A percentile compares a stretch with the other conserved stretches of the same genome.
phyloP scores from a whole-genome alignment of 2,329 filamentous ascomycete genomes.

The Penicillium thymicola region DNA sequence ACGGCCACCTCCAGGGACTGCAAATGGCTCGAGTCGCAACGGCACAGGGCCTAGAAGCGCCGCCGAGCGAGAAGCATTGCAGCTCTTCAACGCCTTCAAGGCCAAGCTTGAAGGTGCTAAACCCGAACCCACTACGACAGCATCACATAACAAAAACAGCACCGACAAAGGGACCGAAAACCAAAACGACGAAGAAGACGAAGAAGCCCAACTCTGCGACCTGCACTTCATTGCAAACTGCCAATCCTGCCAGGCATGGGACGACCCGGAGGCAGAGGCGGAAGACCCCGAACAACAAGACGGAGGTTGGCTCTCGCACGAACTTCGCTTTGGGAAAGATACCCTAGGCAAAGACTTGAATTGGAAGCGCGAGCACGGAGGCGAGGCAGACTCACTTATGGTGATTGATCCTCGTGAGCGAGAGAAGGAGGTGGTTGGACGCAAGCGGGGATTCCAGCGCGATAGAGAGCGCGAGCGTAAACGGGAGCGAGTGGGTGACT shows the following conservation, averaged over 20 bases:
- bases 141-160: slow-evolving; percentile 9
- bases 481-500: slow-evolving; percentile 30
- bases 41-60: slow-evolving; percentile 53
- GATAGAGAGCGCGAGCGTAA: slow-evolving; percentile 40
- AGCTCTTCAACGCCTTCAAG: slow-evolving; percentile 75
- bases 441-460: slow-evolving; percentile 51
- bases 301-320: slow-evolving; percentile 80
- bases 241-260: slow-evolving; percentile 86
- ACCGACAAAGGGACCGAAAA: slow-evolving; percentile 12
- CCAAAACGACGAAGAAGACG: slow-evolving; percentile 41
- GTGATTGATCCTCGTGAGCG: slow-evolving; percentile 91
- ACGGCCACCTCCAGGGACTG: slow-evolving; percentile 39
- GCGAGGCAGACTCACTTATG: slow-evolving; percentile 66
- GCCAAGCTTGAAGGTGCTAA: slow-evolving; percentile 62
- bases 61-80: slow-evolving; percentile 62
- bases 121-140: slow-evolving; percentile 31
- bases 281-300: slow-evolving; percentile 48
- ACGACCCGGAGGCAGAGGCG: slow-evolving; percentile 45
- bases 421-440: slow-evolving; percentile 64
- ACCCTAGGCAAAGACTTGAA: slow-evolving; percentile 84
- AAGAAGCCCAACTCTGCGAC: slow-evolving; percentile 78
- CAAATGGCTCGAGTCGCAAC: slow-evolving; percentile 28
- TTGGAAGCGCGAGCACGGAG: slow-evolving; percentile 86
- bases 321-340: slow-evolving; percentile 82
- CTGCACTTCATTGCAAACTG: slow-evolving; percentile 95